phyloP scores from a whole-genome alignment of 345 rosid species.

The Erysimum cheiranthoides region DNA sequence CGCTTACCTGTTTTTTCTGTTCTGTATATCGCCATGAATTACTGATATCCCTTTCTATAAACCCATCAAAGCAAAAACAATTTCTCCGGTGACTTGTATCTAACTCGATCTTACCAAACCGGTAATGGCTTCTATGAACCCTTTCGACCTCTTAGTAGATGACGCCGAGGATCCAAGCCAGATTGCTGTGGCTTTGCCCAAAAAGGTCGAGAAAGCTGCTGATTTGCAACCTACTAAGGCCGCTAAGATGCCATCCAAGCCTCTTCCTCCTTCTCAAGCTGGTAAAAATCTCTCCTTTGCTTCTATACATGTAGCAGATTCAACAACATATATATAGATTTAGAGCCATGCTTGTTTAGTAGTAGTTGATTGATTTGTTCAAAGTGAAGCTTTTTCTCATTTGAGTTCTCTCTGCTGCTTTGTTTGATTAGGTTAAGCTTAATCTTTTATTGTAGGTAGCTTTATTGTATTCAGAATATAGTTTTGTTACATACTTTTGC shows the following conservation, averaged over 20 bases:
- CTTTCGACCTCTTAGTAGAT: conserved; percentile 78
- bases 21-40: conserved; percentile 23
- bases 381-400: neutral
- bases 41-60: conserved; percentile 8
- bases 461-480: neutral
- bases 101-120: conserved; percentile 1
- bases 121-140: conserved; percentile 80
- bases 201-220: conserved; percentile 48
- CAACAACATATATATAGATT: neutral
- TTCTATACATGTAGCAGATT: neutral
- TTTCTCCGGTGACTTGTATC: conserved; percentile 5
- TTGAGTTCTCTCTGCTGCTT: neutral
- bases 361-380: neutral
- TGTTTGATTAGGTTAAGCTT: neutral
- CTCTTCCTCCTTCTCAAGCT: conserved; percentile 77
- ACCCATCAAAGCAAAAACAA: conserved; percentile 3
- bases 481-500: too few species aligned
- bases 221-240: conserved; percentile 51
- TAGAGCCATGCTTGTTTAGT: neutral
- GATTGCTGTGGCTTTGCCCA: conserved; percentile 59
- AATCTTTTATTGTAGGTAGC: neutral
- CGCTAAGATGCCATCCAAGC: conserved; percentile 78
- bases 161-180: conserved; percentile 73
- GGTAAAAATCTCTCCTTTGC: conserved; percentile 47
- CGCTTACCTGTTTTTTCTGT: neutral